Evolutionary conservation across 306 rosid genomes (phyloP), one percentile per base, ranked within the genome.

Genomic region (Senna siamea): DNA sequence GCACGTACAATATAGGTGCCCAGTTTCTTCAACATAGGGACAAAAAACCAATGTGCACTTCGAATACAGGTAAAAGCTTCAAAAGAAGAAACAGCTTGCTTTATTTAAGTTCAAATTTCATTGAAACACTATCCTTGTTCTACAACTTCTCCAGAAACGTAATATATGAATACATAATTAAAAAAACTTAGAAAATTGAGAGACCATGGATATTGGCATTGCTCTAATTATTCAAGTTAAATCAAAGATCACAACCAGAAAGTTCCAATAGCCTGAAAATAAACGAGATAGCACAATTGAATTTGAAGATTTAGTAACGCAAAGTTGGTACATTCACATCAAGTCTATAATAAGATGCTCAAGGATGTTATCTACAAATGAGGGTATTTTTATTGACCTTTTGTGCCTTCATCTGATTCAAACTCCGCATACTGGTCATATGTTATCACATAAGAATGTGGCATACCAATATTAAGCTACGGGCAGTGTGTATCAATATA

Each of bases 311-410:
- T 38, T 38, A 38, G 9, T 38, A 38, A 4, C 2, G 44, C 44
- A 38, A 7, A 38, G 44, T 43, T 43, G 15, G 48, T 14, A 11
- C 4, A 2, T 43, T 43, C 48, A 43, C 14, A 43, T 6, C 14
- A 9, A 43, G 14, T 9, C 48, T 5, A 43, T 4, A 35, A 58
- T 67, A 56, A 34, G 54, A 44, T 14, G 41, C 52, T n/a, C 32
- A 60, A 61, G 18, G 57, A 69, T 52, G 71, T 28, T 17, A 11
- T 5, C 52, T 18, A 61, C 66, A 4, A 38, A 38, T 62, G 47
- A 38, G 57, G 51, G 14, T 57, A 43, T 20, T 38, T 69, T 15
- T n/a, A n/a, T 41, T 44, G 57, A 70, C 57, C 37, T 69, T 52
- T 17, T 37, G 40, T 18, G 37, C 70, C 30, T 59, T 58, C 63